Evolutionary conservation across 192 early-diverging fungal species (phyloP).

Genomic region (Gigaspora rosea): DNA sequence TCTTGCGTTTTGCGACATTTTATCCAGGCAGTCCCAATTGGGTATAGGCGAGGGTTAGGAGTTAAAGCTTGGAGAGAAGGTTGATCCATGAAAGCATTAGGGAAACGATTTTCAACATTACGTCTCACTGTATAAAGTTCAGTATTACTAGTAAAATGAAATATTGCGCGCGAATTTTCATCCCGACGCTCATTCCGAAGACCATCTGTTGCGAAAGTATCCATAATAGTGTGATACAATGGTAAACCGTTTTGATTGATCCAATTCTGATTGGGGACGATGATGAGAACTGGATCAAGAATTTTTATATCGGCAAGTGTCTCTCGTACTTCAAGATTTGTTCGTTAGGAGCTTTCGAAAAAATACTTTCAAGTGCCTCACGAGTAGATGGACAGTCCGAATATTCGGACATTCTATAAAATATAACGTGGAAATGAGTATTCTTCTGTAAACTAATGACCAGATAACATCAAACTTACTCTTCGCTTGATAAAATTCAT

Average conservation of each 20-base stretch:
- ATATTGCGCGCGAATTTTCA: constrained; percentile 9
- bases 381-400: neutral
- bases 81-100: too few relatives aligned
- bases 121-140: neutral
- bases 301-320: neutral
- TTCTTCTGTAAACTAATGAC: constrained; percentile 1
- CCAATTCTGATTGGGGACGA: neutral
- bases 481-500: neutral
- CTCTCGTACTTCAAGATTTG: neutral
- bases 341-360: constrained; percentile 5
- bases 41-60: too few relatives aligned
- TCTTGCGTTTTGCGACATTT: too few relatives aligned
- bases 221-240: constrained; percentile 3
- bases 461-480: neutral
- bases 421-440: neutral
- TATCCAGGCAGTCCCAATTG: too few relatives aligned
- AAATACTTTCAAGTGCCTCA: constrained; percentile 8
- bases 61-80: too few relatives aligned
- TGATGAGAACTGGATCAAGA: neutral
- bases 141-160: neutral
- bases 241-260: neutral
- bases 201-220: constrained; percentile 11
- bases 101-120: neutral
- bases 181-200: constrained; percentile 1
- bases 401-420: neutral